Conservation (phyloP, 306 rosid species). For the Casuarina glauca region DNA sequence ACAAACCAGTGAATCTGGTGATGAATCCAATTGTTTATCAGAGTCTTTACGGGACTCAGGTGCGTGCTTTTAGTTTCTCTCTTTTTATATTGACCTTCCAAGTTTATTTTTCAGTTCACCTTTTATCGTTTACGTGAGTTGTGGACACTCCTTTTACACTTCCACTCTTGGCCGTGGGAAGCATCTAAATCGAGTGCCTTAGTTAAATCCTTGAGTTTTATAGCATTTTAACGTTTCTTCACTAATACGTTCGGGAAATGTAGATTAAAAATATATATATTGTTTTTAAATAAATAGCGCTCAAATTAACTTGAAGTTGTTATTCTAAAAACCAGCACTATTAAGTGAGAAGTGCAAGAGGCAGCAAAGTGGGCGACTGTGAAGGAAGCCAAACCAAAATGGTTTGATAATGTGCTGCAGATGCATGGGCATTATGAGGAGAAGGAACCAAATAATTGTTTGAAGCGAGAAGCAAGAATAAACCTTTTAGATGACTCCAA, state of each 20-base stretch:
- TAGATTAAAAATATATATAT: not conserved
- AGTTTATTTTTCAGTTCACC: not conserved
- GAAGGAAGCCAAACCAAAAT: not conserved
- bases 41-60: slow-evolving; percentile 30
- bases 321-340: not conserved
- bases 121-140: slow-evolving; percentile 1
- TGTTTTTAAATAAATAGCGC: not conserved
- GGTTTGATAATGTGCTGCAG: not conserved
- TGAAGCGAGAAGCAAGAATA: not conserved
- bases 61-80: slow-evolving; percentile 20
- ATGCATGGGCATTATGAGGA: not conserved
- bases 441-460: not conserved
- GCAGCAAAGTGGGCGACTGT: not conserved
- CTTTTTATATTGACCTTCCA: not conserved
- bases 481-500: not conserved
- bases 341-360: not conserved
- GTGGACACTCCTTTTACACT: not conserved
- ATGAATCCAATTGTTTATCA: slow-evolving; percentile 19
- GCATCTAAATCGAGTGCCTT: not conserved
- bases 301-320: not conserved
- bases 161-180: slow-evolving; percentile 12
- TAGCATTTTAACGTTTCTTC: no score
- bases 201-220: not conserved
- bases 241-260: not conserved
- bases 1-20: slow-evolving; percentile 35